Evolutionary conservation across 345 rosid species (phyloP), one percentile per base, ranked within the genome.

Genomic region (Geranium brycei): DNA sequence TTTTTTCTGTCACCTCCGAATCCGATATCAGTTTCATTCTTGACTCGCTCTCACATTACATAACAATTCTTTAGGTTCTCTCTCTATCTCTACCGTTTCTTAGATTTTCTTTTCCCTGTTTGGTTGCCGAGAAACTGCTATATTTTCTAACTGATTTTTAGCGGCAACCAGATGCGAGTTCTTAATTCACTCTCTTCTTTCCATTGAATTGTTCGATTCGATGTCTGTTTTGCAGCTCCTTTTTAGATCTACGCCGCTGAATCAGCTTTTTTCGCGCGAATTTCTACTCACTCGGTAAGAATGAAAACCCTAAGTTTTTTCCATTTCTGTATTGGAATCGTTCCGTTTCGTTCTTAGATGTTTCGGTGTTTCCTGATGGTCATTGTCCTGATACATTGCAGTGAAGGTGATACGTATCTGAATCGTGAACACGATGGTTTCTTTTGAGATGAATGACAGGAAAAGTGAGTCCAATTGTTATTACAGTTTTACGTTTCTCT

Each of bases 381-480:
- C 1, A 47, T 47, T 35, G 5, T 4, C 10, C 7, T 35, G 41
- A 47, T 47, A 1, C 3, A 47, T 47, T 47, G 53, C 53, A 47
- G 53, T 47, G 53, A 47, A 47, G 53, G 53, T 47, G 53, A 3
- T 47, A 47, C 53, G 14, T 13, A 31, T 6, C 4, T 47, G 28
- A 68, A 53, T 68, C 64, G 3, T 57, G 5, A 14, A 61, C 66
- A 57, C 75, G 19, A 75, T 75, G 79, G 79, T 71, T 68, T 64
- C 73, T 7, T 71, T 75, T 16, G 79, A 75, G 60, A 75, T 75
- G 73, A 75, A 71, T 65, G 79, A 75, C 67, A 75, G 79, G 7
- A 75, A 75, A 71, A 75, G 79, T 73, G 66, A 73, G 77, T 66
- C 13, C 11, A n/a, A 7, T 12, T 58, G 41, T 3, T 16, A 6